Evolutionary conservation across 176 grass and related monocot genomes (phyloP), one percentile per base, ranked within the genome.

Genomic region (Carex pumila): DNA sequence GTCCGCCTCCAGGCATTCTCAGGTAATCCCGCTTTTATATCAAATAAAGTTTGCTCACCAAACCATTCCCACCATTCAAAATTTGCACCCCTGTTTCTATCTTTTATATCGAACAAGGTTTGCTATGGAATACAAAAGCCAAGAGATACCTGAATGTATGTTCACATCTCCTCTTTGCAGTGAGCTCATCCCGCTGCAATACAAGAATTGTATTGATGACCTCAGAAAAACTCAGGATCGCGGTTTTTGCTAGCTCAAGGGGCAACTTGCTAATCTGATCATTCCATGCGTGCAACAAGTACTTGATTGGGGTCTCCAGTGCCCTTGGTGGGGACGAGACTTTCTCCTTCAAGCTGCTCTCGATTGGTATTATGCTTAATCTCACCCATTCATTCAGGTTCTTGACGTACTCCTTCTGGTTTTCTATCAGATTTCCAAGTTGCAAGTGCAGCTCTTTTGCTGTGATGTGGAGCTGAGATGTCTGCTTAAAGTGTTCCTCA

Each of bases 321-420:
- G 81, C 86, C 60, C 91, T 88, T 73, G 91, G 86, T 81, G 92
- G 95, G 41, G 95, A 98, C 12, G 89, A 90, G 14, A 94, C 95
- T 80, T 93, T 91, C 55, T 94, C 95, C 74, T 94, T 98, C 83
- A 94, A 83, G 76, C 83, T 94, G 82, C 91, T 93, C 82, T 98
- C 95, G 7, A 98, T 98, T 6, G 95, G 92, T 67, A 98, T 89
- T 59, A 97, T 76, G 66, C 92, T 97, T 64, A 94, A 86, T 85
- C 88, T 94, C 61, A 97, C 86, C 95, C 95, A 97, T 63, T 86
- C 90, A 83, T 94, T 87, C 41, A 97, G 89, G 65, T 90, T 88
- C 85, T 90, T 89, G 58, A 97, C 77, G 56, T 97, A 97, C 2
- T 86, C 87, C 83, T 92, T 97, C 68, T 97, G 95, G 88, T 94